These are phyloP conservation scores for Senecio squalidus DNA, from an alignment of 140 eudicot genomes.

Conservation along the genomic window DNA sequence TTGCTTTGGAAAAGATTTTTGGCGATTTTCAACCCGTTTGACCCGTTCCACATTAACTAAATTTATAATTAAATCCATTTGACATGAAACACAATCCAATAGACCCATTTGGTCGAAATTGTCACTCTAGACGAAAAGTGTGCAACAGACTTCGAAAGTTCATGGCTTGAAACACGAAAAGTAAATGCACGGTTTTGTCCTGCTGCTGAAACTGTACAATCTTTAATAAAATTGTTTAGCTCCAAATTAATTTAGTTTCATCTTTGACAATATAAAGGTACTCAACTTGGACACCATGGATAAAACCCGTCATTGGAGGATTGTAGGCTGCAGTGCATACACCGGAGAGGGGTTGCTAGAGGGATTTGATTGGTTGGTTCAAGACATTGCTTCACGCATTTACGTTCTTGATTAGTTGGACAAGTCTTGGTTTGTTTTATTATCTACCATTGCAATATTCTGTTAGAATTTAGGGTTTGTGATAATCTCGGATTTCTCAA, in stretches of 20 bases:
- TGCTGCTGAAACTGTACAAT: neutral
- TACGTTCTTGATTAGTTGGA: constrained; percentile 69
- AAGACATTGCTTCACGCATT: constrained; percentile 90
- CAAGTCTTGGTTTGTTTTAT: neutral
- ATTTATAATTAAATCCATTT: neutral
- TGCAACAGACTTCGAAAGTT: neutral
- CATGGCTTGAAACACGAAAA: neutral
- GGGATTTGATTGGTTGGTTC: constrained; percentile 98
- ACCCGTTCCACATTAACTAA: neutral
- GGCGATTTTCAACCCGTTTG: neutral
- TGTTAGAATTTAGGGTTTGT: no score
- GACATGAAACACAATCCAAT: neutral
- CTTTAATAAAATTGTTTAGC: neutral
- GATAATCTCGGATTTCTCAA: no score
- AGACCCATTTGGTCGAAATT: neutral
- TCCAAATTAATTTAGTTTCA: neutral
- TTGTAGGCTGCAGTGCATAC: constrained; percentile 91
- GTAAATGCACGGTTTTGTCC: constrained; percentile 4
- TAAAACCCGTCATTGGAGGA: constrained; percentile 84
- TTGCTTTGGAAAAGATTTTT: neutral
- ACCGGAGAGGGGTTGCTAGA: constrained; percentile 90
- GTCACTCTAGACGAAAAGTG: neutral
- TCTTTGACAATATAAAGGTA: neutral
- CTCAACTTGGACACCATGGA: constrained; percentile 62
- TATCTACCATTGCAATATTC: neutral